Evolutionary conservation across 148 eudicot genomes (phyloP), one percentile per base, ranked within the genome.

Genomic region (Agrostemma githago): DNA sequence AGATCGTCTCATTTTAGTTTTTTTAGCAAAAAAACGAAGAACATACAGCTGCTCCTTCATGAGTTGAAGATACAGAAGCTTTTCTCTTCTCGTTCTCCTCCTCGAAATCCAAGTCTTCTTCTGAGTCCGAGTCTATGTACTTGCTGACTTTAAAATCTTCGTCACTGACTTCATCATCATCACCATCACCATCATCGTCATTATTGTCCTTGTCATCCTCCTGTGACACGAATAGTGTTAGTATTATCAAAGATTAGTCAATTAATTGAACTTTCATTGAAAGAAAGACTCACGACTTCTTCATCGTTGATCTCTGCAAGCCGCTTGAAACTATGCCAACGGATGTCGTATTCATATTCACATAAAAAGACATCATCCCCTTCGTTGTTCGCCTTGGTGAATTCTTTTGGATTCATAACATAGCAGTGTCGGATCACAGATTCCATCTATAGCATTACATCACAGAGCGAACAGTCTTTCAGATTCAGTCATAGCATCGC

Each of bases 341-440:
- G 88, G 51, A 84, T 81, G 74, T 96, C 99, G 76, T 96, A 96
- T 62, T 92, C 97, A 71, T 96, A 96, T 71, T 96, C 99, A 74
- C 97, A 96, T 34, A 96, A 82, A 67, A 96, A 96, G 69, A 92
- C 89, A 79, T 96, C 99, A 85, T 96, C 99, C 68, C 99, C 97
- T 81, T 88, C 96, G 75, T 89, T 86, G 62, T 69, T 76, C 54
- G 94, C 92, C 75, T 83, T 88, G 42, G 85, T 61, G 76, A 79
- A 96, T 79, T 92, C 96, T 81, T 82, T 90, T 15, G 99, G 99
- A 76, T 74, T 79, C 94, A 86, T 87, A 34, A 95, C 91, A 75
- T 54, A 85, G 85, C 99, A 95, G 82, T 90, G 97, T 80, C 99
- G 85, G 74, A 95, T 82, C 71, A 92, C 77, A 65, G 99, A 82